Base-by-base conservation (phyloP, 2,329 filamentous ascomycete species). In the Fusarium sp. region DNA sequence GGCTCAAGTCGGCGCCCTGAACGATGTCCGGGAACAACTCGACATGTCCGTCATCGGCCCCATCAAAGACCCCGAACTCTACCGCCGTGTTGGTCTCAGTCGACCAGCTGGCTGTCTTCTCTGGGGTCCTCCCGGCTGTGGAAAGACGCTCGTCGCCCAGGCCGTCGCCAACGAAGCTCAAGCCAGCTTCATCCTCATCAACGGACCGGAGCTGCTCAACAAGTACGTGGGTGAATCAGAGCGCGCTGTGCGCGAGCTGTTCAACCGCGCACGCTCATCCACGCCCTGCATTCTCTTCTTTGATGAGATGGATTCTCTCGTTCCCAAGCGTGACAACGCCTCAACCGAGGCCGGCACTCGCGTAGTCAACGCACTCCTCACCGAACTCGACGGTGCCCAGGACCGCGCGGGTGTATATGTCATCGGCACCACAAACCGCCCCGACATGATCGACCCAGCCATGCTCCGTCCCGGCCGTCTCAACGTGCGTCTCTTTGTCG, bases 191-290 rank as follows among this genome's bases (percentile, higher is more conserved):
- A 99, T 99, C 77, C 93, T 92, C 48, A 92, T 99, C 77, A 97
- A 97, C 77, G 95, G 95, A 0, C 95, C 95, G 0, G 95, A 99
- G 75, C 82, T 99, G 9, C 85, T 99, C 41, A 98, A 98, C 81
- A 99, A 98, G 77, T 99, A 94, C 74, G 93, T 99, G 9, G 95
- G 95, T 67, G 95, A 99, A 77, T 96, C 92, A 7, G 95, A 99
- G 78, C 90, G 94, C 10, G 92, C 93, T 1, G 91, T 99, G 2
- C 88, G 95, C 22, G 92, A 96, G 74, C 90, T 98, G 0, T 99
- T 99, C 76, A 87, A 89, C 64, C 89, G 94, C 13, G 95, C 95
- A 1, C 87, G 93, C 47, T 91, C 91, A 1, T 94, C 91, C 7
- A 85, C 93, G 1, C 95, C 95, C 1, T 98, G 94, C 73, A 92